Evolutionary conservation across 768 basidiomycete species (phyloP).

Genomic region (Pulveroboletus sp.): DNA sequence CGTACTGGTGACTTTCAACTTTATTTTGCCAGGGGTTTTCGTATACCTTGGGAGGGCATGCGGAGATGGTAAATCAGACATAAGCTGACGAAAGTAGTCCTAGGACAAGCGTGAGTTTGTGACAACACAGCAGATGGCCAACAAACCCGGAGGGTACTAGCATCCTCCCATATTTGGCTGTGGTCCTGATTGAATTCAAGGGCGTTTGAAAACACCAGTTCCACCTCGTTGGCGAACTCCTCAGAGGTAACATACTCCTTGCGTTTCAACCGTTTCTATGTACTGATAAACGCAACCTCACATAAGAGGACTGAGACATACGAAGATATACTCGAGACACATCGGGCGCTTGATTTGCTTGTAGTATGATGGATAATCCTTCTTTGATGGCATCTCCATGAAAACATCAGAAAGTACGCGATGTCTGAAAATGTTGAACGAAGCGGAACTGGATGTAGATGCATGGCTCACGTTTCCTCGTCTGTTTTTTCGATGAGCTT

Average conservation of each 20-base stretch:
- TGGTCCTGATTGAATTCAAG: constrained; percentile 85
- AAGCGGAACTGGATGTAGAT: constrained; percentile 1
- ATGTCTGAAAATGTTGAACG: constrained; percentile 43
- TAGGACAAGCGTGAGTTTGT: constrained; percentile 28
- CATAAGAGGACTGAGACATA: constrained; percentile 37
- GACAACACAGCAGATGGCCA: constrained; percentile 1
- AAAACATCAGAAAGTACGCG: constrained; percentile 70
- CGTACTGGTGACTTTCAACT: constrained; percentile 57
- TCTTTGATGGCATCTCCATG: constrained; percentile 80
- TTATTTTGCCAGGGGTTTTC: constrained; percentile 63
- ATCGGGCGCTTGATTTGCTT: constrained; percentile 75
- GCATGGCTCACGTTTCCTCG: constrained; percentile 49
- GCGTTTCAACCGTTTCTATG: constrained; percentile 75
- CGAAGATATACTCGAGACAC: constrained; percentile 74
- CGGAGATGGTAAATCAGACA: constrained; percentile 75
- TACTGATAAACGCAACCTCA: not conserved
- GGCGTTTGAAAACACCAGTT: constrained; percentile 89
- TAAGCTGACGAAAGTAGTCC: constrained; percentile 72
- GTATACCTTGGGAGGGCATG: constrained; percentile 63
- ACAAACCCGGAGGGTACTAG: constrained; percentile 60
- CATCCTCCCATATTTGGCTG: constrained; percentile 81
- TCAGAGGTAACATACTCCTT: constrained; percentile 68
- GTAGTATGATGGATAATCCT: constrained; percentile 79
- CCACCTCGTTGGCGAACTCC: constrained; percentile 83
- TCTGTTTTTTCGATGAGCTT: constrained; percentile 75